Conservation (phyloP, 768 basidiomycete genomes). For the Erythrobasidium yunnanense region DNA sequence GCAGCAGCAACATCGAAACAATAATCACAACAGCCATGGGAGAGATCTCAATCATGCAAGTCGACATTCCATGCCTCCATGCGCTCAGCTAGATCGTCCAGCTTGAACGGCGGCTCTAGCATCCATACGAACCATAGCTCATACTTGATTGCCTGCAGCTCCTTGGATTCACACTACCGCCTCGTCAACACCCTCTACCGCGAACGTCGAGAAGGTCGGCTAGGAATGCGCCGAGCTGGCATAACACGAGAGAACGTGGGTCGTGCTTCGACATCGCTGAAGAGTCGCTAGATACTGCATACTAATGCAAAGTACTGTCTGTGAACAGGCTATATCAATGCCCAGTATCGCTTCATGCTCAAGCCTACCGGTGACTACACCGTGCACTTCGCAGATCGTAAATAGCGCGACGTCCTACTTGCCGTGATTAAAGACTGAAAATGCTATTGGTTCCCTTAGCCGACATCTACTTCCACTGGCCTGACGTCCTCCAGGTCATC, state of each 20-base stretch:
- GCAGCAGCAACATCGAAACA: constrained; percentile 32
- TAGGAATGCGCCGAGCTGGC: constrained; percentile 51
- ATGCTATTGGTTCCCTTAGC: constrained; percentile 77
- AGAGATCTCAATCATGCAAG: background rate
- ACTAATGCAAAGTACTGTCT: constrained; percentile 39
- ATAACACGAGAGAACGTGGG: constrained; percentile 89
- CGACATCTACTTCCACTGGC: constrained; percentile 62
- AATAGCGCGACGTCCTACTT: background rate
- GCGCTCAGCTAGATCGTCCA: background rate
- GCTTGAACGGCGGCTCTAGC: too few species aligned
- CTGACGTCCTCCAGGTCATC: constrained; percentile 83
- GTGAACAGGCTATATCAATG: constrained; percentile 68
- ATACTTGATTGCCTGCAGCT: constrained; percentile 51
- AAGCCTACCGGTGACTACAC: constrained; percentile 84
- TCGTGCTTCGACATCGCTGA: constrained; percentile 33
- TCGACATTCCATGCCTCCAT: background rate
- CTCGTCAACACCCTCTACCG: constrained; percentile 57
- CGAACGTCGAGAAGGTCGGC: constrained; percentile 52
- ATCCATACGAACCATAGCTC: too few species aligned
- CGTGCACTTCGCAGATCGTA: constrained; percentile 43
- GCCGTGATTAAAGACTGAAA: constrained; percentile 53
- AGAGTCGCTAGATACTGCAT: background rate
- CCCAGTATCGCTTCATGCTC: constrained; percentile 91
- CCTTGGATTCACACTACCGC: constrained; percentile 86
- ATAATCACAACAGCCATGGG: background rate